Conservation (phyloP, 345 rosid genomes). For the Citrus maxima region DNA sequence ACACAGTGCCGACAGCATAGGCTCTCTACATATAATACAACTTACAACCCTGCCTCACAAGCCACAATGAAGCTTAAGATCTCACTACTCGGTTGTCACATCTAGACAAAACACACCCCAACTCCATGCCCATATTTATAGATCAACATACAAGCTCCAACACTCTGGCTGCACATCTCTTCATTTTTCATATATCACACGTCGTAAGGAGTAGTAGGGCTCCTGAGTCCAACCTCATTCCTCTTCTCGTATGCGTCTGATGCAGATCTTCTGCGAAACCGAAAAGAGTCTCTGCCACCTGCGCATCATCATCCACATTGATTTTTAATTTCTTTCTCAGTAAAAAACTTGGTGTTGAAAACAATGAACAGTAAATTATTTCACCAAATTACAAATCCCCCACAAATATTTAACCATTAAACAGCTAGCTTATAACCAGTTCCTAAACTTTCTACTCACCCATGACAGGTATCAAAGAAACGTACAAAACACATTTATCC, state of each 20-base stretch:
- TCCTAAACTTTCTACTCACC: no score
- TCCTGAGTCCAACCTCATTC: slow-evolving; percentile 61
- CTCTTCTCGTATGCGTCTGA: slow-evolving; percentile 76
- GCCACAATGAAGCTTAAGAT: neutral
- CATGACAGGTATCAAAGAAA: no score
- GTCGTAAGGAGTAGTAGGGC: slow-evolving; percentile 78
- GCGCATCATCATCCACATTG: neutral
- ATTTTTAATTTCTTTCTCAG: neutral
- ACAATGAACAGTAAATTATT: neutral
- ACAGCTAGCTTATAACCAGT: no score
- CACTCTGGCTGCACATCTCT: neutral
- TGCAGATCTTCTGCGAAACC: slow-evolving; percentile 74
- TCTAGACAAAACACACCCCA: neutral
- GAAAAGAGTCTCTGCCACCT: slow-evolving; percentile 60
- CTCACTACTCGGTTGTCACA: neutral
- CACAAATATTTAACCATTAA: no score
- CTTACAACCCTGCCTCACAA: neutral
- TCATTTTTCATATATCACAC: slow-evolving; percentile 49
- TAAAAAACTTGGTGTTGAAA: neutral
- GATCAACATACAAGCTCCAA: neutral
- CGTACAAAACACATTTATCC: no score
- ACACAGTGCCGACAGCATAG: neutral
- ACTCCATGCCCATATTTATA: neutral
- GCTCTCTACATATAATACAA: neutral
- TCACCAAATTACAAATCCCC: neutral